Evolutionary conservation across 2,329 filamentous ascomycete species (phyloP).

Genomic region (Ascochyta fabae): DNA sequence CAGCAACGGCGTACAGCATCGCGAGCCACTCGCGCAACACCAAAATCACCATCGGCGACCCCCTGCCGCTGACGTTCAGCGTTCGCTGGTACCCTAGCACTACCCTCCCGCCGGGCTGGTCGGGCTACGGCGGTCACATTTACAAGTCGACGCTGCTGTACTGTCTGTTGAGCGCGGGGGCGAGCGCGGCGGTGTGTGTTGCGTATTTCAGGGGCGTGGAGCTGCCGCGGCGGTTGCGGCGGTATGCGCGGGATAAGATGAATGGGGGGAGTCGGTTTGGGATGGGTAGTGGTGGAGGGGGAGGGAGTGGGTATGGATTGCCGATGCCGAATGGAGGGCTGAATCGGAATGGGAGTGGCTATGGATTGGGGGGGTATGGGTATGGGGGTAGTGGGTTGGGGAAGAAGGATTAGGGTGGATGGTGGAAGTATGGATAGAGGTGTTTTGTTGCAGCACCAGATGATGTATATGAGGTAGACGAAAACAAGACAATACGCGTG

Average conservation of each 20-base stretch:
- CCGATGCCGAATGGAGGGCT: slow-evolving; percentile 34
- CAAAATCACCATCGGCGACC: slow-evolving; percentile 85
- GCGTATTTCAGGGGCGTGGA: slow-evolving; percentile 62
- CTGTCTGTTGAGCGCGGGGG: slow-evolving; percentile 55
- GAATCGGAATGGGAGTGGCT: slow-evolving; percentile 48
- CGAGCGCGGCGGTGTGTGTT: slow-evolving; percentile 59
- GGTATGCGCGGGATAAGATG: slow-evolving; percentile 63
- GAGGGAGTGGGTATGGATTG: slow-evolving; percentile 41
- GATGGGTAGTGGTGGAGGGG: slow-evolving; percentile 13
- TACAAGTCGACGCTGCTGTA: slow-evolving; percentile 59
- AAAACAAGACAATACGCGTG: neutral
- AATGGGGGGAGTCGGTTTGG: slow-evolving; percentile 47
- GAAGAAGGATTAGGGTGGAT: slow-evolving; percentile 51
- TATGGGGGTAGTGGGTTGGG: slow-evolving; percentile 50
- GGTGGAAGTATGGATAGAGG: too few species aligned
- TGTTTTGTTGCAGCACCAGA: neutral
- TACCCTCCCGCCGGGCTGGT: slow-evolving; percentile 66
- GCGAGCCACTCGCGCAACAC: slow-evolving; percentile 64
- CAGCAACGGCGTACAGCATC: slow-evolving; percentile 85
- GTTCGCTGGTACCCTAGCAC: slow-evolving; percentile 87
- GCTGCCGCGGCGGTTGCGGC: slow-evolving; percentile 59
- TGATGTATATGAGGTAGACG: neutral
- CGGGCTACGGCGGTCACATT: slow-evolving; percentile 59
- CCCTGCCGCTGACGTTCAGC: slow-evolving; percentile 77
- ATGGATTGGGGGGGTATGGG: slow-evolving; percentile 52